These are phyloP conservation scores for Penicillium chermesinum DNA, from an alignment of 495 filamentous ascomycete genomes.

Conservation along the genomic window DNA sequence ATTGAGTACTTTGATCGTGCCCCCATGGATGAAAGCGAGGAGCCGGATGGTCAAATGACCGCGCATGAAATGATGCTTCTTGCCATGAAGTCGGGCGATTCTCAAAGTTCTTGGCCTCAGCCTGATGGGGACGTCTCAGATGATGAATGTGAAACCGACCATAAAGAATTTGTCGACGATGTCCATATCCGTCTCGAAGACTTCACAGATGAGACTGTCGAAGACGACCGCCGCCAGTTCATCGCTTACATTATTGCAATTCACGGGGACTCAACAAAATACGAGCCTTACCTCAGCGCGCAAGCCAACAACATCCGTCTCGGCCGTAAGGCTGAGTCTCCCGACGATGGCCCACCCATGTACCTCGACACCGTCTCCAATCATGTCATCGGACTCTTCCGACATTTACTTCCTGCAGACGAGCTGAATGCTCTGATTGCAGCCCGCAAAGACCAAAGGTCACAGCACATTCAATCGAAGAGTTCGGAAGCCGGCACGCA, in stretches of 20 bases:
- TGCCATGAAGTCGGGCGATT: conserved; percentile 22
- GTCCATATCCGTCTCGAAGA: conserved; percentile 30
- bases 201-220: conserved; percentile 35
- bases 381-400: conserved; percentile 42
- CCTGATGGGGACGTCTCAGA: conserved; percentile 17
- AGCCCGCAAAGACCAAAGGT: conserved; percentile 13
- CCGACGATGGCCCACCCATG: conserved; percentile 27
- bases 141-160: conserved; percentile 7
- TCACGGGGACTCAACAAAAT: conserved; percentile 31
- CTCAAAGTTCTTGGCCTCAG: conserved; percentile 6
- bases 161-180: conserved; percentile 14
- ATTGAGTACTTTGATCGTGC: conserved; percentile 39
- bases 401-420: conserved; percentile 33
- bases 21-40: conserved; percentile 12
- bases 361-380: conserved; percentile 35
- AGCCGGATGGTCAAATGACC: conserved; percentile 34
- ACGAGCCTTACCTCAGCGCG: conserved; percentile 30
- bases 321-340: conserved; percentile 33
- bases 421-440: conserved; percentile 34
- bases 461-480: background rate
- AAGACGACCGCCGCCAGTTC: conserved; percentile 39
- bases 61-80: conserved; percentile 43
- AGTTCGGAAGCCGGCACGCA: background rate
- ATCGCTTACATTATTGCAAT: conserved; percentile 45
- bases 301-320: conserved; percentile 34